Percentiles rank a stretch among this genome's conserved stretches.
phyloP scores from a whole-genome alignment of 495 filamentous ascomycete species.

The Saxispiralis lemnorum region DNA sequence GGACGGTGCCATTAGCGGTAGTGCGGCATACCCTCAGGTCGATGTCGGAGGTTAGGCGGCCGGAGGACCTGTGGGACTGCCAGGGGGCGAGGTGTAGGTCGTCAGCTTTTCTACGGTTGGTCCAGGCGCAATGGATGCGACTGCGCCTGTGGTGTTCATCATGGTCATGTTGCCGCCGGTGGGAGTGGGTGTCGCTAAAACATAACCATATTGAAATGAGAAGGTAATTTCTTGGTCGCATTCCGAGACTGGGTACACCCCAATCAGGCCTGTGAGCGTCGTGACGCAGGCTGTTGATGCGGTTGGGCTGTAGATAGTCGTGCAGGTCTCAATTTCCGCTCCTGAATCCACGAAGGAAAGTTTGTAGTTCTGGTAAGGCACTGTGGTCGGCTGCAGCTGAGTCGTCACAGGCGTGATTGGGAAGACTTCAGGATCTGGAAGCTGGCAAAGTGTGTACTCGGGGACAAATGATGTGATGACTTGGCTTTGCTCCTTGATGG shows the following conservation, averaged over 20 bases:
- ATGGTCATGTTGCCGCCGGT: neutral
- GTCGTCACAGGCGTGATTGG: slow-evolving; percentile 4
- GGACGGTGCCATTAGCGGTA: slow-evolving; percentile 12
- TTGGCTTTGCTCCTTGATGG: slow-evolving; percentile 22
- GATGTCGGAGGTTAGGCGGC: slow-evolving; percentile 16
- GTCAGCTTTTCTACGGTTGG: slow-evolving; percentile 17
- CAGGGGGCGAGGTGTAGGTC: slow-evolving; percentile 22
- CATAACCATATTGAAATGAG: slow-evolving; percentile 21
- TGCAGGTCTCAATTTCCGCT: slow-evolving; percentile 13
- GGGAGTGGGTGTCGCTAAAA: slow-evolving; percentile 15
- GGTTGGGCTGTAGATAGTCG: slow-evolving; percentile 16
- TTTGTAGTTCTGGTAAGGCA: slow-evolving; percentile 11
- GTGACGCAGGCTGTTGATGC: slow-evolving; percentile 21
- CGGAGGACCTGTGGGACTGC: slow-evolving; percentile 17
- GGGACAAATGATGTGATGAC: slow-evolving; percentile 20
- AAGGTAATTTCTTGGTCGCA: slow-evolving; percentile 24
- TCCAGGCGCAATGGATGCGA: slow-evolving; percentile 16
- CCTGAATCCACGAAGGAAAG: slow-evolving; percentile 1
- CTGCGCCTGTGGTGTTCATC: neutral
- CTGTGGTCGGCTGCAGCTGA: neutral
- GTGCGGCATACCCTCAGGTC: slow-evolving; percentile 19
- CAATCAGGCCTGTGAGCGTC: slow-evolving; percentile 17
- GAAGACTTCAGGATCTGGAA: slow-evolving; percentile 14
- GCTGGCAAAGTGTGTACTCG: slow-evolving; percentile 21
- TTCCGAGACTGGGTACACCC: slow-evolving; percentile 16